Conservation (phyloP, 1,284 basidiomycete genomes). For the Fereydounia khargensis region DNA sequence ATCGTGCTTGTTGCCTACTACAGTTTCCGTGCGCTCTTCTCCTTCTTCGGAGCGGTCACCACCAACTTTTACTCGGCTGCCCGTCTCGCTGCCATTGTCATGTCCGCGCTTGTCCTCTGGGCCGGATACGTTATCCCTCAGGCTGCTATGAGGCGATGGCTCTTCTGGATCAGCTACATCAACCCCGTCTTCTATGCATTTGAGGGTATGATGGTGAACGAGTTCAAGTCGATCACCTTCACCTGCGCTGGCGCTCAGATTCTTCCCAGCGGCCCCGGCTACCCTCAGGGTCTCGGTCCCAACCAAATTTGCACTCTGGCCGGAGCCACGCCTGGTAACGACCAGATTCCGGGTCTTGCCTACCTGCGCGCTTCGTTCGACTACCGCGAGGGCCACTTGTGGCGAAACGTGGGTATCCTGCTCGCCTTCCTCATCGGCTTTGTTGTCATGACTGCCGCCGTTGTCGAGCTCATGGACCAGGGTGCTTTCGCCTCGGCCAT, state of each 20-base stretch:
- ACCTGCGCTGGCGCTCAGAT: constrained; percentile 19
- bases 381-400: constrained; percentile 24
- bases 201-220: constrained; percentile 47
- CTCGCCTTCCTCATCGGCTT: constrained; percentile 41
- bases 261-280: constrained; percentile 25
- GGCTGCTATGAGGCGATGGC: constrained; percentile 48
- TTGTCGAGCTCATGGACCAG: constrained; percentile 11
- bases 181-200: constrained; percentile 47
- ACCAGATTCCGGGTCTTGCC: constrained; percentile 12
- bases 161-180: constrained; percentile 49
- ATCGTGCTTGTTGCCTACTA: constrained; percentile 22
- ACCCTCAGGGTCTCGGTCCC: constrained; percentile 11
- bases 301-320: constrained; percentile 43
- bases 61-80: constrained; percentile 36
- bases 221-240: constrained; percentile 36
- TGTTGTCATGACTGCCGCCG: constrained; percentile 1
- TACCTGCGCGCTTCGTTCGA: constrained; percentile 28
- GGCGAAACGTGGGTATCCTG: constrained; percentile 45
- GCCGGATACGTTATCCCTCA: constrained; percentile 49
- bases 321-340: constrained; percentile 30
- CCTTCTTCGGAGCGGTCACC: constrained; percentile 23
- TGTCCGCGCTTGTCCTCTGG: constrained; percentile 39
- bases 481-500: constrained; percentile 13
- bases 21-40: constrained; percentile 49
- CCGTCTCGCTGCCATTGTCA: constrained; percentile 37